Evolutionary conservation across 75 land plant genomes (phyloP).

Genomic region (Cryptomeria japonica): DNA sequence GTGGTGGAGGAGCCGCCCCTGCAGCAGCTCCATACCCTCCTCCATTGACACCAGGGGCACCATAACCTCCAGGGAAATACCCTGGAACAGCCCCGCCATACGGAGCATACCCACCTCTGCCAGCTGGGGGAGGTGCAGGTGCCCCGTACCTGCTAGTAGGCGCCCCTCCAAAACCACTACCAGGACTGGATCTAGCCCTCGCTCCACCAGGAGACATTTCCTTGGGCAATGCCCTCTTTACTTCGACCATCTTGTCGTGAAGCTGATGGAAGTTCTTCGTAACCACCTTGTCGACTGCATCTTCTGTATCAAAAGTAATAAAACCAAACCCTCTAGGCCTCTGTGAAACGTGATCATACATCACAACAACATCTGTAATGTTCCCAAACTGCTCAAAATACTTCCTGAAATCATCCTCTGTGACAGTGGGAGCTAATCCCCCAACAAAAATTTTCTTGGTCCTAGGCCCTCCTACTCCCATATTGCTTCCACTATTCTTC

Average conservation of each 20-base stretch:
- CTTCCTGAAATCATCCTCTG: slow-evolving; percentile 55
- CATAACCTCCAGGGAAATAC: slow-evolving; percentile 18
- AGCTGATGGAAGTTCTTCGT: slow-evolving; percentile 50
- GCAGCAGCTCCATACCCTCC: background rate
- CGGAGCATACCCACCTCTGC: background rate
- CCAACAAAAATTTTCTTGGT: slow-evolving; percentile 61
- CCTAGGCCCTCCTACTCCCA: slow-evolving; percentile 28
- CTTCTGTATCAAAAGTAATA: slow-evolving; percentile 47
- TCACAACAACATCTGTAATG: slow-evolving; percentile 55
- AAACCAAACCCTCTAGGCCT: slow-evolving; percentile 61
- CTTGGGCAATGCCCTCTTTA: slow-evolving; percentile 39
- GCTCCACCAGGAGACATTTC: slow-evolving; percentile 20
- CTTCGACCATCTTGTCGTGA: slow-evolving; percentile 49
- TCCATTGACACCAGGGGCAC: background rate
- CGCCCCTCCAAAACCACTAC: slow-evolving; percentile 8
- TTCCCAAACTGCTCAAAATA: slow-evolving; percentile 64
- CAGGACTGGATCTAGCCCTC: slow-evolving; percentile 21
- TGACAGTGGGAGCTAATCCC: slow-evolving; percentile 48
- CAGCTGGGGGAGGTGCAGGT: background rate
- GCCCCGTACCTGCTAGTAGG: slow-evolving; percentile 1
- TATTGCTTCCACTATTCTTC: slow-evolving; percentile 35
- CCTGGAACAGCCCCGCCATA: slow-evolving; percentile 20
- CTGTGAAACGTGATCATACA: slow-evolving; percentile 58
- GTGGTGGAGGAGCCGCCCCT: background rate
- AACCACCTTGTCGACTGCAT: slow-evolving; percentile 43